Conservation (phyloP, 441 rosid genomes). For the Manihot esculenta region DNA sequence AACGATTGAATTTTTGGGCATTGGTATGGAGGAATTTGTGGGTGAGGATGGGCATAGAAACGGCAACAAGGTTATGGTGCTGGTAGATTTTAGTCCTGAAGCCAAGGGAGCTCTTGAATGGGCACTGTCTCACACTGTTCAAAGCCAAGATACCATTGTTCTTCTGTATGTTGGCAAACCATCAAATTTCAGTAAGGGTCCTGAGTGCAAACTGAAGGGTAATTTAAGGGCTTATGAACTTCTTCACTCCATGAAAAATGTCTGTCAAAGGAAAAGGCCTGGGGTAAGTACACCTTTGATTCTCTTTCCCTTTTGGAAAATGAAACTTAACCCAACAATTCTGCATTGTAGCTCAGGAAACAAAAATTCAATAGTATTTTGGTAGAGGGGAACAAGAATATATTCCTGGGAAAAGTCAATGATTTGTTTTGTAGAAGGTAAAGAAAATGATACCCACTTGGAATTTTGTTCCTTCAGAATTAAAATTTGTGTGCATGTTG, state of each 20-base stretch:
- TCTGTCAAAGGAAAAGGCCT: constrained; percentile 60
- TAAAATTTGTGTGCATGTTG: neutral
- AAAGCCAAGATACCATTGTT: constrained; percentile 58
- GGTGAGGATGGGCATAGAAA: constrained; percentile 5
- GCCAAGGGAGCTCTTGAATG: constrained; percentile 81
- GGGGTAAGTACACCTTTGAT: constrained; percentile 56
- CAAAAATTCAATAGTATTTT: too few species aligned
- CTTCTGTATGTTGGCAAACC: constrained; percentile 55
- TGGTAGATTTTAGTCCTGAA: constrained; percentile 73
- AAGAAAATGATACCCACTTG: too few species aligned
- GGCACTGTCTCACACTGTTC: constrained; percentile 77
- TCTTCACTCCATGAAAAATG: constrained; percentile 60
- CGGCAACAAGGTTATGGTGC: constrained; percentile 79
- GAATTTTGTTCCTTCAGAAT: too few species aligned
- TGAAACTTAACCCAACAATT: too few species aligned
- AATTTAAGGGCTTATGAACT: constrained; percentile 48
- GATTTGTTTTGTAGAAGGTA: too few species aligned
- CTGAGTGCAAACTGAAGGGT: constrained; percentile 35
- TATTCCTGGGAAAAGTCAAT: too few species aligned
- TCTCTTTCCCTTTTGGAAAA: too few species aligned
- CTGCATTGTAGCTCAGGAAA: too few species aligned
- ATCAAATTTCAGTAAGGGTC: constrained; percentile 29
- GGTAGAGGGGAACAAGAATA: too few species aligned
- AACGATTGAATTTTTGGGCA: constrained; percentile 43
- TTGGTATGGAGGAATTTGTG: constrained; percentile 15